These are phyloP conservation scores for Misopates orontium DNA, from an alignment of 257 asterid species.

Conservation along the genomic window DNA sequence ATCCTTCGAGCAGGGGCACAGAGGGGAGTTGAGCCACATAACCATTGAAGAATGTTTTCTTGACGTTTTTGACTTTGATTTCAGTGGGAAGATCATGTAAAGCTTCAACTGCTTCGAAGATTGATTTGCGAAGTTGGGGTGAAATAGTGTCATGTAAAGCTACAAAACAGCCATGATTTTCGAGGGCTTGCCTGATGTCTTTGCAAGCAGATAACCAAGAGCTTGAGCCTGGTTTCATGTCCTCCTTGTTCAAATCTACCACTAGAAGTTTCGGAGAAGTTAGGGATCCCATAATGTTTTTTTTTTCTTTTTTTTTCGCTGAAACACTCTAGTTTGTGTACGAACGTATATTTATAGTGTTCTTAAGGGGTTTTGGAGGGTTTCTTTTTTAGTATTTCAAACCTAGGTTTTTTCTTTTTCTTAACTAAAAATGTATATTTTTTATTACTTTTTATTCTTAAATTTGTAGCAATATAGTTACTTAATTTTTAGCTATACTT, in stretches of 20 bases:
- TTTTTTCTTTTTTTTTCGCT: too few relatives aligned
- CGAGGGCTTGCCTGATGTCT: slow-evolving; percentile 52
- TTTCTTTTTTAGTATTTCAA: too few relatives aligned
- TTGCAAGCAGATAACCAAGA: slow-evolving; percentile 50
- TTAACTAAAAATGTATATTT: too few relatives aligned
- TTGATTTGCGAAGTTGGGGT: slow-evolving; percentile 49
- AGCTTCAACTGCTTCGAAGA: slow-evolving; percentile 51
- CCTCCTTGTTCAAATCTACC: slow-evolving; percentile 53
- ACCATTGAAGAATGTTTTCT: slow-evolving; percentile 73
- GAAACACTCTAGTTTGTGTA: too few relatives aligned
- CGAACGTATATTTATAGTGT: too few relatives aligned
- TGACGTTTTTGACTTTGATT: slow-evolving; percentile 45
- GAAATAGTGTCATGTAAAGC: slow-evolving; percentile 54
- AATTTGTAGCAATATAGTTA: too few relatives aligned
- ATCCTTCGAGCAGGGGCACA: slow-evolving; percentile 69
- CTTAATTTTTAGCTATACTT: too few relatives aligned
- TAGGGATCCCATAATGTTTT: too few relatives aligned
- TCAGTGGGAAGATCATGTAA: slow-evolving; percentile 56
- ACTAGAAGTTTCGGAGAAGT: slow-evolving; percentile 38
- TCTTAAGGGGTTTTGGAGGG: too few relatives aligned
- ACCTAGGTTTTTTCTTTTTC: too few relatives aligned
- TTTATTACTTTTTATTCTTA: too few relatives aligned
- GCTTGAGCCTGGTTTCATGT: slow-evolving; percentile 48
- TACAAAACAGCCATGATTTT: slow-evolving; percentile 69
- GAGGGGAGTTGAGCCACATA: slow-evolving; percentile 69